Evolutionary conservation across 2,329 filamentous ascomycete species (phyloP).

Genomic region (Aspergillus ochraceus): DNA sequence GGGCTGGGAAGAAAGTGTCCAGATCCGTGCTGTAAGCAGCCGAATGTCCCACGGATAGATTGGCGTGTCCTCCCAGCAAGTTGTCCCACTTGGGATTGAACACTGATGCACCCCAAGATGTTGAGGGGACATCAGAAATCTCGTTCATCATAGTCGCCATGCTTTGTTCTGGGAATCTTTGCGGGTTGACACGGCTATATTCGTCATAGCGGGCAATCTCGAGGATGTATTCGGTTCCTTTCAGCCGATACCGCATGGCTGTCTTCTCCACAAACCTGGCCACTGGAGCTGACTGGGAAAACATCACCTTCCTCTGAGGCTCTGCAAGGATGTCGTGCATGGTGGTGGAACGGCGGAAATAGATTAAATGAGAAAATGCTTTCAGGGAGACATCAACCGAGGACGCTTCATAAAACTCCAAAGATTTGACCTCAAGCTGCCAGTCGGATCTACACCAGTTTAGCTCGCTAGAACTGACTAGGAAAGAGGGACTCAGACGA

Average conservation of each 20-base stretch:
- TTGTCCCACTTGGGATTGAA: conserved; percentile 44
- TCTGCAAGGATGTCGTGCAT: conserved; percentile 24
- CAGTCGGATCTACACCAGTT: conserved; percentile 38
- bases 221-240: conserved; percentile 42
- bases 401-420: conserved; percentile 35
- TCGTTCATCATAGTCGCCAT: conserved; percentile 5
- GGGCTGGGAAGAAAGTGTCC: conserved; percentile 37
- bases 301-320: conserved; percentile 31
- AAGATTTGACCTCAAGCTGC: conserved; percentile 41
- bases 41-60: conserved; percentile 33
- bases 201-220: conserved; percentile 46
- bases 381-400: conserved; percentile 28
- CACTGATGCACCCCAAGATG: conserved; percentile 40
- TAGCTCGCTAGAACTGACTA: conserved; percentile 2
- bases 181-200: conserved; percentile 23
- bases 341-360: conserved; percentile 21
- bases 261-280: conserved; percentile 40
- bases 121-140: conserved; percentile 26
- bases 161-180: conserved; percentile 14
- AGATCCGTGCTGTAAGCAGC: conserved; percentile 33
- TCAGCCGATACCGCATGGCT: conserved; percentile 39
- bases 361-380: conserved; percentile 31
- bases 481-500: background rate
- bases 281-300: conserved; percentile 27
- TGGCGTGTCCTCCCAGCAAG: conserved; percentile 37